Conservation (phyloP, 495 filamentous ascomycete species). For the Trichodelitschia bisporula region DNA sequence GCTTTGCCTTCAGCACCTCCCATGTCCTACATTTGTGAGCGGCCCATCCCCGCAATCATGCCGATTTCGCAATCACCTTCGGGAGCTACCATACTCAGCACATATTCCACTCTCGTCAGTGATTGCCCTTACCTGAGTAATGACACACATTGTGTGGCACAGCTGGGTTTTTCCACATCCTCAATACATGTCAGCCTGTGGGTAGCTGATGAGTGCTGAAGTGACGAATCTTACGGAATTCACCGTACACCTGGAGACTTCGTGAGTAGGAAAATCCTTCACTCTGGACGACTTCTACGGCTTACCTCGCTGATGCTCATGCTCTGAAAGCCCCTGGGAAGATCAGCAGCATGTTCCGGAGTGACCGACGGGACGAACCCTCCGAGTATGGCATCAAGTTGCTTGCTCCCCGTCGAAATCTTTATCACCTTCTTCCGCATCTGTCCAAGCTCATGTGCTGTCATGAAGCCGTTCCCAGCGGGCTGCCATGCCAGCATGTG, state of each 20-base stretch:
- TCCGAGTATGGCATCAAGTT: slow-evolving; percentile 46
- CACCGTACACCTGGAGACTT: slow-evolving; percentile 26
- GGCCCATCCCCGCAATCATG: too few relatives aligned
- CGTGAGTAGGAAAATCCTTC: not conserved
- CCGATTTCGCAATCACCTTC: too few relatives aligned
- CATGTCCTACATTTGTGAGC: slow-evolving; percentile 22
- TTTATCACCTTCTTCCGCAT: slow-evolving; percentile 41
- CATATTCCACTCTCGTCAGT: too few relatives aligned
- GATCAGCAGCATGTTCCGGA: not conserved
- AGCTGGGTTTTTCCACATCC: slow-evolving; percentile 44
- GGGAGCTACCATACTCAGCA: too few relatives aligned
- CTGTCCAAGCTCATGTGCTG: slow-evolving; percentile 44
- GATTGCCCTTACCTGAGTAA: slow-evolving; percentile 21
- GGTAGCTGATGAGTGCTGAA: not conserved
- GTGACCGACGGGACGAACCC: slow-evolving; percentile 30
- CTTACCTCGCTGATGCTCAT: slow-evolving; percentile 58
- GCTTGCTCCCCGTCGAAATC: slow-evolving; percentile 54
- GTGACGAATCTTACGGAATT: slow-evolving; percentile 27
- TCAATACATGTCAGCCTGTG: slow-evolving; percentile 7
- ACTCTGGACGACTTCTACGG: not conserved
- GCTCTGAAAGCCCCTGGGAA: slow-evolving; percentile 43
- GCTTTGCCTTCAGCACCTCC: slow-evolving; percentile 59
- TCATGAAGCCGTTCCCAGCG: slow-evolving; percentile 43
- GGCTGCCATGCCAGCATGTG: slow-evolving; percentile 20
- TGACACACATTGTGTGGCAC: slow-evolving; percentile 17